A percentile compares a stretch with the other conserved stretches of the same genome.
phyloP scores from a whole-genome alignment of 108 stramenopile genomes.

The Skeletonema grethae region DNA sequence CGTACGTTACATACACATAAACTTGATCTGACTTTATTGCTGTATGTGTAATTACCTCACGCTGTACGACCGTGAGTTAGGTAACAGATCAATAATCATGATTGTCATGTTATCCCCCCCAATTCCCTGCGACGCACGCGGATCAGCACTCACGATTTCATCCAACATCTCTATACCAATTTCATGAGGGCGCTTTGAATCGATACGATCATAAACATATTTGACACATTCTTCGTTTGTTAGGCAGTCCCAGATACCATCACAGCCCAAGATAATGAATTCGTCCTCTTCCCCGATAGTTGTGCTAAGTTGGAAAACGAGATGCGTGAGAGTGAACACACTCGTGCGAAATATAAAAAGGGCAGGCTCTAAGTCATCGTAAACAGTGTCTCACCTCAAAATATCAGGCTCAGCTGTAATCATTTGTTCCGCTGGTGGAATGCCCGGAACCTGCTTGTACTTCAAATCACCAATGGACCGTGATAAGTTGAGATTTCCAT shows the following conservation, averaged over 20 bases:
- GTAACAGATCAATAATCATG: conserved; percentile 86
- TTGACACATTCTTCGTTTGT: conserved; percentile 90
- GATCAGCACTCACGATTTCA: conserved; percentile 83
- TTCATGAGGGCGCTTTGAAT: conserved; percentile 61
- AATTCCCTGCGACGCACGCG: conserved; percentile 88
- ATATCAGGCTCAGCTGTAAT: conserved; percentile 94
- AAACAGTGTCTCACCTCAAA: conserved; percentile 52
- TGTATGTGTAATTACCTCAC: not conserved
- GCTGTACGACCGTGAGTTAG: conserved; percentile 47
- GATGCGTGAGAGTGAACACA: not conserved
- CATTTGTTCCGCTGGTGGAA: conserved; percentile 80
- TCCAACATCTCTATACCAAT: conserved; percentile 86
- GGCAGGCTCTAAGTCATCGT: not conserved
- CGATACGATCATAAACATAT: conserved; percentile 84
- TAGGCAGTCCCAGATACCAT: conserved; percentile 98
- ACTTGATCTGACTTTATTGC: not conserved
- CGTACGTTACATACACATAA: not conserved
- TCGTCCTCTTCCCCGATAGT: conserved; percentile 70
- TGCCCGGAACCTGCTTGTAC: conserved; percentile 90
- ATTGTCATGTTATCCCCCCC: conserved; percentile 95
- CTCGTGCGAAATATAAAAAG: not conserved
- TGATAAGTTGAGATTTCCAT: conserved; percentile 94
- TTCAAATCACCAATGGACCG: conserved; percentile 97
- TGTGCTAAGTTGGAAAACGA: conserved; percentile 22
- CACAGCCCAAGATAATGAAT: conserved; percentile 94